Evolutionary conservation across 2,329 filamentous ascomycete species (phyloP).

Genomic region (Stachybotrys chartarum): DNA sequence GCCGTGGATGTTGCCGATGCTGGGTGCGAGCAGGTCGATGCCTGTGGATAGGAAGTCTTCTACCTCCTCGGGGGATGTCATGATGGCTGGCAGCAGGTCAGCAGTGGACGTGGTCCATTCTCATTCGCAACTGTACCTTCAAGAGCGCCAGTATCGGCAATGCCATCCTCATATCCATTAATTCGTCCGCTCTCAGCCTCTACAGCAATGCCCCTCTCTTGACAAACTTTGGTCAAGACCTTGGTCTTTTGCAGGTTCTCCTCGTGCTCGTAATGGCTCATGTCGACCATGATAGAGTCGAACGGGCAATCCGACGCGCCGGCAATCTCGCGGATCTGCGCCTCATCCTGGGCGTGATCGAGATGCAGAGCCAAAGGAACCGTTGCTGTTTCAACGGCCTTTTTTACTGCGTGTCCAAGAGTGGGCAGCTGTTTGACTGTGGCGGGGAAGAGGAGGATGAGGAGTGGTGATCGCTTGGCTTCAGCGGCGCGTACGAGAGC

Average conservation of each 20-base stretch:
- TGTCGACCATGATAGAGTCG: conserved; percentile 71
- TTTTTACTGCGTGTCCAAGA: conserved; percentile 44
- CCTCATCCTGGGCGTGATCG: conserved; percentile 58
- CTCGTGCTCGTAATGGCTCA: conserved; percentile 64
- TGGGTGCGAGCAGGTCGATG: conserved; percentile 67
- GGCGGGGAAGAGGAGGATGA: conserved; percentile 69
- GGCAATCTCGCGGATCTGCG: conserved; percentile 39
- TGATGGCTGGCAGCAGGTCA: background rate
- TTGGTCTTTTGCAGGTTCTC: conserved; percentile 48
- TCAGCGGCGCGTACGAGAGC: conserved; percentile 63
- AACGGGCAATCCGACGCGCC: conserved; percentile 50
- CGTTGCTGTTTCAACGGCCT: conserved; percentile 44
- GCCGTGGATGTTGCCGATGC: conserved; percentile 72
- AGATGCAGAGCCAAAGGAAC: conserved; percentile 59
- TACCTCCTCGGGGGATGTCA: conserved; percentile 64
- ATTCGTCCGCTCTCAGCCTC: conserved; percentile 9
- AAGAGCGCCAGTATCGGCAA: conserved; percentile 49
- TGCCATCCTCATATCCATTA: conserved; percentile 58
- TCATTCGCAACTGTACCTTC: conserved; percentile 23
- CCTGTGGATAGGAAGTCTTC: conserved; percentile 64
- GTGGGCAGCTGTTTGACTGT: conserved; percentile 54
- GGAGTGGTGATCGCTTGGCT: conserved; percentile 54
- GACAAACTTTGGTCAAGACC: background rate
- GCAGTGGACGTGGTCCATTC: background rate
- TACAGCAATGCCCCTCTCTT: background rate